These are phyloP conservation scores for Sugiyamaella grinbergsii DNA, from an alignment of 1,139 yeast genomes.

Conservation along the genomic window DNA sequence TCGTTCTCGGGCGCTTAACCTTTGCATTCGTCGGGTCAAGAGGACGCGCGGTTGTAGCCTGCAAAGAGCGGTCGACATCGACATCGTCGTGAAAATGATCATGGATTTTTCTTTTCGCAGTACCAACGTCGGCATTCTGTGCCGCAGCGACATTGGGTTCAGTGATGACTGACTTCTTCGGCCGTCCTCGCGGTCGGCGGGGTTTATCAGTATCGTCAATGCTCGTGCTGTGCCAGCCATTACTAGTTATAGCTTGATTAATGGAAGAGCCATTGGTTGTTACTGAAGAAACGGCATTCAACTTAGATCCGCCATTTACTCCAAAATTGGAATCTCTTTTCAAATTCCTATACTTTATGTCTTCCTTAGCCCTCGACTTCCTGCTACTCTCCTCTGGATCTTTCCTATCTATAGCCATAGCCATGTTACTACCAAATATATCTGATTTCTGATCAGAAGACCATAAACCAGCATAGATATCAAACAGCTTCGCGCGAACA, in stretches of 20 bases:
- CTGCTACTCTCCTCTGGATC: not conserved
- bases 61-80: too few relatives aligned
- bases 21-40: too few relatives aligned
- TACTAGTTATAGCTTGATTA: not conserved
- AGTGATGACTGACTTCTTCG: not conserved
- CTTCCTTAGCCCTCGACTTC: not conserved
- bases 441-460: not conserved
- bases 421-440: constrained; percentile 3
- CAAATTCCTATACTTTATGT: not conserved
- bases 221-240: not conserved
- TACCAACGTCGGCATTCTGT: not conserved
- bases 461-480: constrained; percentile 7
- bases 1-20: not conserved
- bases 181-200: constrained; percentile 4
- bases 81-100: too few relatives aligned
- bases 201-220: not conserved
- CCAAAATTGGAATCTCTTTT: not conserved
- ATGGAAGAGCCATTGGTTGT: not conserved
- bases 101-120: not conserved
- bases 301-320: too few relatives aligned
- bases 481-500: constrained; percentile 3
- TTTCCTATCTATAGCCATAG: not conserved
- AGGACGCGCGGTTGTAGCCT: too few relatives aligned
- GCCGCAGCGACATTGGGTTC: not conserved
- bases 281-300: not conserved